phyloP scores from a whole-genome alignment of 1,284 basidiomycete genomes.

The Exobasidium rhododendri region DNA sequence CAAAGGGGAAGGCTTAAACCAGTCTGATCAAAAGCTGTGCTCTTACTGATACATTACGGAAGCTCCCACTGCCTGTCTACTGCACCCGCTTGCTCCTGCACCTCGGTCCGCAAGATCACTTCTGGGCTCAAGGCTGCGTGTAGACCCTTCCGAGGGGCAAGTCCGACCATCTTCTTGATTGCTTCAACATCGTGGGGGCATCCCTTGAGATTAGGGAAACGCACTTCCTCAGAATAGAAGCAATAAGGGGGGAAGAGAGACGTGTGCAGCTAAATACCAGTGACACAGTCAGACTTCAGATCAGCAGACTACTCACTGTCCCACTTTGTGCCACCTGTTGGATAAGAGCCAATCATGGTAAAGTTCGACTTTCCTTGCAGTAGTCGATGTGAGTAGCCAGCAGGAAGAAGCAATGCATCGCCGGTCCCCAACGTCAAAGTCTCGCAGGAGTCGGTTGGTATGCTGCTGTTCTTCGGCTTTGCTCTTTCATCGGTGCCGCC shows the following conservation, averaged over 20 bases:
- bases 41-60: too few relatives aligned
- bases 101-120: background rate
- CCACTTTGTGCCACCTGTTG: constrained; percentile 6
- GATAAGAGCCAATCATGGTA: constrained; percentile 14
- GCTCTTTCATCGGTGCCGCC: constrained; percentile 14
- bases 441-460: background rate
- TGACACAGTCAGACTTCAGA: too few relatives aligned
- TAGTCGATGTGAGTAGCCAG: constrained; percentile 15
- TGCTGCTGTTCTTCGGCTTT: background rate
- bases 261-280: background rate
- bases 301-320: constrained; percentile 18
- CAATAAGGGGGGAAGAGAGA: too few relatives aligned
- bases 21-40: too few relatives aligned
- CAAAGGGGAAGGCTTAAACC: too few relatives aligned
- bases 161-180: background rate
- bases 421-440: background rate
- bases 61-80: background rate
- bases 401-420: constrained; percentile 16
- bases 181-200: constrained; percentile 7
- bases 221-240: constrained; percentile 4
- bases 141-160: background rate
- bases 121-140: background rate
- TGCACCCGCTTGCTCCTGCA: background rate
- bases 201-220: constrained; percentile 9
- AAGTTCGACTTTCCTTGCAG: constrained; percentile 1